Percentiles rank a stretch among this genome's conserved stretches.
Evolutionary conservation across 2,329 filamentous ascomycete species (phyloP).

Genomic region (Plectosphaerella cucumerina): DNA sequence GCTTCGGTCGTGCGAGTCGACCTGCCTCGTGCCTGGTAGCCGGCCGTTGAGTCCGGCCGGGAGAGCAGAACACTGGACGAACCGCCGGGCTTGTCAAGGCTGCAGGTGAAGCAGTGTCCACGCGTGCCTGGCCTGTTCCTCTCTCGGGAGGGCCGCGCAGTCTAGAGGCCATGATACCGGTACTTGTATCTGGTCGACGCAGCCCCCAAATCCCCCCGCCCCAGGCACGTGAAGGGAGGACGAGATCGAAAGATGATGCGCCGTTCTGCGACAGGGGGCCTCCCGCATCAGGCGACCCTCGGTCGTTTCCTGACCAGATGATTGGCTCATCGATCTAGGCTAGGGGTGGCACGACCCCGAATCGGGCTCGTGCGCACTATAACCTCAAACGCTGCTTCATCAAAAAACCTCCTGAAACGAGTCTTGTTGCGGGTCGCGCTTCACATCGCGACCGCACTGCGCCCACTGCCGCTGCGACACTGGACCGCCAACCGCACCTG

Average conservation of each 20-base stretch:
- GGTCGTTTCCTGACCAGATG: not conserved
- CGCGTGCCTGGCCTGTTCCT: too few relatives aligned
- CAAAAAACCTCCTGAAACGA: not conserved
- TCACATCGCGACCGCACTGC: not conserved
- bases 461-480: too few relatives aligned
- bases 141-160: too few relatives aligned
- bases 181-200: constrained; percentile 16
- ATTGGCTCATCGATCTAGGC: not conserved
- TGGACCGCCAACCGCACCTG: too few relatives aligned
- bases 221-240: constrained; percentile 14
- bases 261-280: not conserved
- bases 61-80: too few relatives aligned
- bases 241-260: not conserved
- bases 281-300: not conserved
- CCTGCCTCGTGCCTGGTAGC: too few relatives aligned
- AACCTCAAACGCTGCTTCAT: not conserved
- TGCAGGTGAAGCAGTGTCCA: too few relatives aligned
- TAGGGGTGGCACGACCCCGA: not conserved
- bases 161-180: not conserved
- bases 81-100: too few relatives aligned
- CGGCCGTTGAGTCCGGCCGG: too few relatives aligned
- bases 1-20: too few relatives aligned
- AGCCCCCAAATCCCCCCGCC: too few relatives aligned
- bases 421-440: not conserved
- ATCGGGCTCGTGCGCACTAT: not conserved